Conservation (phyloP, 2,329 filamentous ascomycete species). For the Trichoderma pleuroti region DNA sequence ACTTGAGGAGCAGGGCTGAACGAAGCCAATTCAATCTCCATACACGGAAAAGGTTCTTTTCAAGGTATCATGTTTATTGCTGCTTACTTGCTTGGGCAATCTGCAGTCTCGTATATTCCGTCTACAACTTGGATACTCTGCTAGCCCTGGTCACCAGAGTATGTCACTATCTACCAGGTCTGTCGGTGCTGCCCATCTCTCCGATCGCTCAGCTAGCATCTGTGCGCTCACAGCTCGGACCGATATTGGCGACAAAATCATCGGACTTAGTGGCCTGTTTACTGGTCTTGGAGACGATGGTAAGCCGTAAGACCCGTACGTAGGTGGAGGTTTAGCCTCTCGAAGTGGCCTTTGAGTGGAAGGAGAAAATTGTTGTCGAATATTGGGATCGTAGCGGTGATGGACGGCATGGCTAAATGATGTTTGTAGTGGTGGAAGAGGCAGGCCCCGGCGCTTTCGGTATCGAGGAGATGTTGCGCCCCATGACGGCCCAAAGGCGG, state of each 20-base stretch:
- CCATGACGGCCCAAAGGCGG: slow-evolving; percentile 41
- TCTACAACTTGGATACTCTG: not conserved
- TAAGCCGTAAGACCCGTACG: slow-evolving; percentile 29
- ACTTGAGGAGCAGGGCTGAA: not conserved
- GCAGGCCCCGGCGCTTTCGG: slow-evolving; percentile 22
- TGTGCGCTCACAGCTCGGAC: slow-evolving; percentile 12
- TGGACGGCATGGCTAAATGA: slow-evolving; percentile 28
- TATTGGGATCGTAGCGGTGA: slow-evolving; percentile 34
- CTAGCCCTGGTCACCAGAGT: slow-evolving; percentile 19
- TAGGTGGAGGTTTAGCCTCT: slow-evolving; percentile 25
- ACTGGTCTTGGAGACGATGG: slow-evolving; percentile 29
- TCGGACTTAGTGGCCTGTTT: slow-evolving; percentile 24
- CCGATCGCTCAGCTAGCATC: slow-evolving; percentile 20
- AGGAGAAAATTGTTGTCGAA: slow-evolving; percentile 31
- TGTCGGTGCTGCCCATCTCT: slow-evolving; percentile 3
- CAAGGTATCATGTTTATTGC: not conserved
- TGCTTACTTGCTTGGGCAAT: not conserved
- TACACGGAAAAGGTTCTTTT: not conserved
- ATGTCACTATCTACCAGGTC: slow-evolving; percentile 24
- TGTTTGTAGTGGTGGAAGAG: slow-evolving; percentile 23
- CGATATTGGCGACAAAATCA: slow-evolving; percentile 20
- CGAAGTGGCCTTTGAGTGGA: slow-evolving; percentile 25
- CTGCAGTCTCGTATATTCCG: not conserved
- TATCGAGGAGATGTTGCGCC: slow-evolving; percentile 35
- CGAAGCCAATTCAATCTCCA: not conserved